A percentile compares a stretch with the other conserved stretches of the same genome.
These are phyloP conservation scores for Discostella stelligeroides DNA, from an alignment of 108 stramenopile genomes.

Conservation along the genomic window DNA sequence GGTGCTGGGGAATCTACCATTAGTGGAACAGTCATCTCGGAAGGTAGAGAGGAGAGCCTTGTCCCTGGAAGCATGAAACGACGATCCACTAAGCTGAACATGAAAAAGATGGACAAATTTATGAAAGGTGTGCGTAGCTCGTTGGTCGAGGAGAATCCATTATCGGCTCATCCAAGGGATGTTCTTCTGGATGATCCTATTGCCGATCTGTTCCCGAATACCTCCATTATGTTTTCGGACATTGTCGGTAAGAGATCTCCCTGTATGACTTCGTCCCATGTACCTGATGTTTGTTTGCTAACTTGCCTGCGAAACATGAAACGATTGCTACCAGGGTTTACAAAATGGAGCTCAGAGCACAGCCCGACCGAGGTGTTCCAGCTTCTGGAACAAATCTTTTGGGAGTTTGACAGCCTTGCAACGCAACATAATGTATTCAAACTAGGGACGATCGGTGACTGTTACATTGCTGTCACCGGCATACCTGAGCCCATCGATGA, in stretches of 20 bases:
- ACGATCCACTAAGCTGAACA: constrained; percentile 7
- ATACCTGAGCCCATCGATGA: constrained; percentile 58
- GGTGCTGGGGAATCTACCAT: too few relatives aligned
- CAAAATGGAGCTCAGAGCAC: constrained; percentile 59
- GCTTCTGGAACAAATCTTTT: constrained; percentile 59
- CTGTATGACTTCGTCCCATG: neutral
- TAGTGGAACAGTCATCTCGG: constrained; percentile 6
- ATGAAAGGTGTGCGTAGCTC: constrained; percentile 19
- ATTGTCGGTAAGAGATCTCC: constrained; percentile 40
- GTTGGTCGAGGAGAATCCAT: constrained; percentile 3
- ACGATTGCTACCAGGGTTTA: too few relatives aligned
- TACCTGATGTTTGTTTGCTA: neutral
- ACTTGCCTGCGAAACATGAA: neutral
- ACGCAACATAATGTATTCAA: constrained; percentile 41
- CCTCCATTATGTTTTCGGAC: constrained; percentile 76
- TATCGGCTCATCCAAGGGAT: neutral
- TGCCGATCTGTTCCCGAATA: constrained; percentile 72
- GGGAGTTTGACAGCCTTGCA: constrained; percentile 62
- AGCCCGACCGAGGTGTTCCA: constrained; percentile 58
- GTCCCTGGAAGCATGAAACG: neutral
- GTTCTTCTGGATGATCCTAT: constrained; percentile 53
- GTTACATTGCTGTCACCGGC: constrained; percentile 66
- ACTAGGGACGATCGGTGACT: constrained; percentile 58
- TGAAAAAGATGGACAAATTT: constrained; percentile 42
- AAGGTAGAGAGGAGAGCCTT: neutral